Base-by-base conservation (phyloP, 768 basidiomycete species). In the Saitozyma podzolica region DNA sequence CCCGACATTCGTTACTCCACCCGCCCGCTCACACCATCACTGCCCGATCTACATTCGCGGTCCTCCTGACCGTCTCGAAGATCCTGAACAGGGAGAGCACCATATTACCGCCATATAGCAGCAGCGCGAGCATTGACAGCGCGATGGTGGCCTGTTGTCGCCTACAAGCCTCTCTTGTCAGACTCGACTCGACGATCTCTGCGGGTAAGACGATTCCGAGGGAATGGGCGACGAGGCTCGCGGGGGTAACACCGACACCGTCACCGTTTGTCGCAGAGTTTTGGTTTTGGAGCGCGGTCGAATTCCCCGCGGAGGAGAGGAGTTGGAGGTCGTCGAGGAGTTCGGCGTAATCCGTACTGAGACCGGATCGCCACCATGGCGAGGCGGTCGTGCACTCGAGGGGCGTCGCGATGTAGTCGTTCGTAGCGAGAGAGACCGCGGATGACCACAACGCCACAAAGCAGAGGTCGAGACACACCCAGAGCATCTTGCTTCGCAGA, bases 381-480 rank as follows among this genome's bases (percentile, higher is more conserved):
- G 47, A 50, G 13, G 41, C 61, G 3, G 58, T 16, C 1, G 67
- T 68, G 58, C 79, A 80, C 53, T 70, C 59, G n/a, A 80, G 60
- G 16, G 79, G 73, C 0, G 75, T 77, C 16, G 75, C 72, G 49
- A 80, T 75, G 53, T 71, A 71, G 60, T 80, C 79, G 50, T 76
- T 78, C 39, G 66, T 67, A 13, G 76, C 60, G 17, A 78, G 62
- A 5, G 72, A 70, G 20, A 78, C 55, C 9, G 65, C 66, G 5
- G 69, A 72, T 8, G 72, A 73, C 79, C 79, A 80, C 1, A 80
- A 59, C 0, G 66, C 75, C 51, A 80, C 73, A 59, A 78, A 76
- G 40, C 78, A 47, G 20, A 80, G 65, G 58, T 80, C 79, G 14
- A 78, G 59, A 50, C 76, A 78, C n/a, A 77, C 76, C 72, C 75